Conservation (phyloP, 2,329 filamentous ascomycete genomes). For the Didymosphaeria variabile region DNA sequence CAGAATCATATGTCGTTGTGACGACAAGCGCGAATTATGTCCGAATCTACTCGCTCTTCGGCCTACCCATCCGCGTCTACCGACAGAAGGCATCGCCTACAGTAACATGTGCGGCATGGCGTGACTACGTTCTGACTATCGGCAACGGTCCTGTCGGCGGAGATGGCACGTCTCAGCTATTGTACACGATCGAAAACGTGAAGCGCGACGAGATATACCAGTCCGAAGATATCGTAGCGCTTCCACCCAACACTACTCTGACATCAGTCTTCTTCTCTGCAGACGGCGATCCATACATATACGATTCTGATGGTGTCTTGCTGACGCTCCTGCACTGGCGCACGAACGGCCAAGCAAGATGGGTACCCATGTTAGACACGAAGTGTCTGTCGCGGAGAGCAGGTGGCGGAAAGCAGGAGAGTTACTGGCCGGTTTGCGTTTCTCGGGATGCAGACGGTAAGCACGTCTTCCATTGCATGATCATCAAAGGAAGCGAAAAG, state of each 20-base stretch:
- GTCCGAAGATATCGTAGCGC: constrained; percentile 88
- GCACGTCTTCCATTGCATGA: constrained; percentile 96
- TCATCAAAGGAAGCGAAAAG: constrained; percentile 92
- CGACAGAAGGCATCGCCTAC: constrained; percentile 89
- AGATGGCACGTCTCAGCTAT: constrained; percentile 78
- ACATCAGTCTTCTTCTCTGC: constrained; percentile 92
- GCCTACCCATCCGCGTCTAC: constrained; percentile 87
- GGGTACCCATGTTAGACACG: constrained; percentile 94
- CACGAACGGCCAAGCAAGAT: constrained; percentile 81
- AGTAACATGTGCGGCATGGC: constrained; percentile 92
- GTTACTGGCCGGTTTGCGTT: constrained; percentile 95
- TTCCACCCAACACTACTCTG: constrained; percentile 77
- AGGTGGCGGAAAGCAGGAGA: constrained; percentile 84
- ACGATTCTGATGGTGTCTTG: constrained; percentile 89
- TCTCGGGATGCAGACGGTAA: constrained; percentile 86
- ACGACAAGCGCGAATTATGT: constrained; percentile 89
- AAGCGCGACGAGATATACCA: constrained; percentile 94
- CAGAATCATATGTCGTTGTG: constrained; percentile 88
- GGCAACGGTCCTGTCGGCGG: constrained; percentile 87
- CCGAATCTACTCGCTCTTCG: constrained; percentile 90
- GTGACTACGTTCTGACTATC: constrained; percentile 94
- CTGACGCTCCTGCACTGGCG: constrained; percentile 93
- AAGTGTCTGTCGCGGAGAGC: constrained; percentile 82
- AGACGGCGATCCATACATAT: constrained; percentile 93
- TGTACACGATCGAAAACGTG: constrained; percentile 94